Base-by-base conservation (phyloP, 768 basidiomycete species). In the Leccinum obscurum region DNA sequence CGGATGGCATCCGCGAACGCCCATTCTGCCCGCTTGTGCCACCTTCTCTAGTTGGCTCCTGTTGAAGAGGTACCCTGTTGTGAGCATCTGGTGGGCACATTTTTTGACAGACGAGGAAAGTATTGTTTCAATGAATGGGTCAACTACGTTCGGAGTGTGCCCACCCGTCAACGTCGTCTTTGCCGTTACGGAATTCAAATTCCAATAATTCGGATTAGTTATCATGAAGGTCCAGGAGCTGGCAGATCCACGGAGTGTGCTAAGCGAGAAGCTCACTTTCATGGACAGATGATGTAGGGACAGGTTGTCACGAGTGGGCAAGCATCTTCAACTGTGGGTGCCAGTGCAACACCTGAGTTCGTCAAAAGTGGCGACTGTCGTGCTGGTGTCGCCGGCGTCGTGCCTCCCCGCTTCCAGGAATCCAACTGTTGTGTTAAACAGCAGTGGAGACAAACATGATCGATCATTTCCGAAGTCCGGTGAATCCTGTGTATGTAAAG, bases 91-190 rank as follows among this genome's bases (percentile, higher is more conserved):
- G 85, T 83, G 14, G 17, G 79, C 73, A 3, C 82, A 73, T 39
- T 6, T 78, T 81, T 86, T 85, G 32, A 67, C 68, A 10, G 72
- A 70, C n/a, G 84, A 81, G 1, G 85, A 85, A 30, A 87, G 80
- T 56, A 86, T 77, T 1, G 83, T 84, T 26, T 78, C 81, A 39
- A 87, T 82, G 61, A 86, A 78, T 8, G 81, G 72, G 61, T 85
- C 85, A 57, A 86, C 76, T 61, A 86, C 83, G 64, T 86, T 81
- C 3, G 80, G 78, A 3, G 78, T 77, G 44, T 75, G 69, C 3
- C 80, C 83, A 54, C 81, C 81, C 1, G 80, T 80, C 37, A 7
- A 39, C 17, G 17, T 41, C 17, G 17, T n/a, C 37, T 17, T 39
- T 8, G 37, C 17, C 58, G 64, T 56, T 3, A 80, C 81, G 8